Percentiles rank a stretch among this genome's conserved stretches.
These are phyloP conservation scores for Picea engelmannii DNA, from an alignment of 83 land plant species.

Conservation along the genomic window DNA sequence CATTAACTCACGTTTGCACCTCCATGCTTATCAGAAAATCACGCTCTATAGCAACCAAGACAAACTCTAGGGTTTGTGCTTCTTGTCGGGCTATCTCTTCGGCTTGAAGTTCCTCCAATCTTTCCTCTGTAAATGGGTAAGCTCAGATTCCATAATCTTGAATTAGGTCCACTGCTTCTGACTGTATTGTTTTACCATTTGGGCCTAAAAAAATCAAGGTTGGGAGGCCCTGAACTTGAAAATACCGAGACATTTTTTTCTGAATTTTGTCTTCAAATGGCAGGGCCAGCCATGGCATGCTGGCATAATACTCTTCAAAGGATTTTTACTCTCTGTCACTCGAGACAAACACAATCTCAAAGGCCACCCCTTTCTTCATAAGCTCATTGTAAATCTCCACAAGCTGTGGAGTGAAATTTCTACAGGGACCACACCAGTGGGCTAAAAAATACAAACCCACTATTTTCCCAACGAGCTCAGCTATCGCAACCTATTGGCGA, in stretches of 20 bases:
- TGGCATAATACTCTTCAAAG: constrained; percentile 20
- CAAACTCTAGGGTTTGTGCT: constrained; percentile 63
- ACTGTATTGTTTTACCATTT: constrained; percentile 64
- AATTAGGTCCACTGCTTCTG: constrained; percentile 42
- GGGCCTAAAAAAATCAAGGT: constrained; percentile 64
- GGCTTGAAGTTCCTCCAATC: constrained; percentile 35
- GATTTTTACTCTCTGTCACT: too few species aligned
- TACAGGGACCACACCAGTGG: too few species aligned
- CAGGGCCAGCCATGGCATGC: constrained; percentile 67
- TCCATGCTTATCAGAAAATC: constrained; percentile 40
- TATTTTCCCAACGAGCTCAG: too few species aligned
- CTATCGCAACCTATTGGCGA: too few species aligned
- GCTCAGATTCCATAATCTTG: constrained; percentile 54
- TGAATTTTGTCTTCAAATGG: constrained; percentile 57
- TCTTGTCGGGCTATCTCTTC: constrained; percentile 35
- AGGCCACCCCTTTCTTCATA: too few species aligned
- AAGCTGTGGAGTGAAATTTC: too few species aligned
- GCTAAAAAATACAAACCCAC: too few species aligned
- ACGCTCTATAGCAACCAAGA: constrained; percentile 42
- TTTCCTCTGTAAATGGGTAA: constrained; percentile 70
- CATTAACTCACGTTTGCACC: constrained; percentile 9
- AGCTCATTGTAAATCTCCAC: too few species aligned
- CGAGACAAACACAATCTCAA: too few species aligned
- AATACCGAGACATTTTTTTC: constrained; percentile 41
- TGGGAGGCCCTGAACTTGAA: constrained; percentile 48